Percentiles rank a stretch among this genome's conserved stretches.
phyloP scores from a whole-genome alignment of 305 asterid genomes.

The Euphrasia arctica region DNA sequence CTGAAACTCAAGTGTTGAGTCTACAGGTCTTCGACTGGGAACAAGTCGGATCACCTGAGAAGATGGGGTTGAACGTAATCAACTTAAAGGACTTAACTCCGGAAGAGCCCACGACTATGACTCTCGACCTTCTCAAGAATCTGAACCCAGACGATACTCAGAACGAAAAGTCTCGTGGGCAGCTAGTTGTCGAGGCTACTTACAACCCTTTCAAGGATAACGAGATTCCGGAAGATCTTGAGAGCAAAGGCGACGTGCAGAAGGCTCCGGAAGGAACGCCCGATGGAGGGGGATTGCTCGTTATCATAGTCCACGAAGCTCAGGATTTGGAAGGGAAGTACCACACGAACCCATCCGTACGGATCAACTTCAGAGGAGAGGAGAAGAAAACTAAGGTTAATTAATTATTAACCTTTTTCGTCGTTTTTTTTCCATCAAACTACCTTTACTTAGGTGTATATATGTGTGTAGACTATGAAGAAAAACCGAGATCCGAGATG shows the following conservation, averaged over 20 bases:
- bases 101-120: slow-evolving; percentile 56
- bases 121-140: slow-evolving; percentile 65
- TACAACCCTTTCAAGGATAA: slow-evolving; percentile 59
- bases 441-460: too few species aligned
- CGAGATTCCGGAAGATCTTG: slow-evolving; percentile 33
- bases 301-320: slow-evolving; percentile 71
- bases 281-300: slow-evolving; percentile 70
- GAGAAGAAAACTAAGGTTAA: slow-evolving; percentile 70
- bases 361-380: slow-evolving; percentile 67
- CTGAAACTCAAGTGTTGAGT: slow-evolving; percentile 51
- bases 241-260: slow-evolving; percentile 40
- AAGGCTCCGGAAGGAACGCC: slow-evolving; percentile 95
- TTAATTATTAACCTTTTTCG: not conserved
- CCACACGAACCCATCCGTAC: slow-evolving; percentile 69
- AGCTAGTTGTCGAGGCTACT: slow-evolving; percentile 51
- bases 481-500: slow-evolving; percentile 82
- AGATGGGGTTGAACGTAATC: slow-evolving; percentile 63
- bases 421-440: too few species aligned
- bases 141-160: slow-evolving; percentile 51
- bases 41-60: slow-evolving; percentile 78
- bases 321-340: slow-evolving; percentile 82
- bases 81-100: slow-evolving; percentile 57
- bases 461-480: slow-evolving; percentile 45
- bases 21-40: slow-evolving; percentile 82
- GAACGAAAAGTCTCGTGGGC: slow-evolving; percentile 66